phyloP scores from a whole-genome alignment of 176 grass and related monocot species.

The Triticum turgidum region DNA sequence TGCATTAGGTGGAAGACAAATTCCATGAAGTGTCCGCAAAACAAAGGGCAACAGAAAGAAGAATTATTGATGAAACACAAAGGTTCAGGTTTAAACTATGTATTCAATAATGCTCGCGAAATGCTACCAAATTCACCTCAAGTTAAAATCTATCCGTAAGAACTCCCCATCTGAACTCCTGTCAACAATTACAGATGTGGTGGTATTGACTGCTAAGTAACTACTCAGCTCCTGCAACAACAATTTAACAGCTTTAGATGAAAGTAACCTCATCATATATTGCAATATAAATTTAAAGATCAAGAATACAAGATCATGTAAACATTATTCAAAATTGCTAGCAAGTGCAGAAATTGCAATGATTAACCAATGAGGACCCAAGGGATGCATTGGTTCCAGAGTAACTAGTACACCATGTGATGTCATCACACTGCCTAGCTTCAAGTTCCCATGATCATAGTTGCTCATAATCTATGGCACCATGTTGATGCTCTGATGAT shows the following conservation, averaged over 20 bases:
- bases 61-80: slow-evolving; percentile 8
- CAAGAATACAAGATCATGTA: slow-evolving; percentile 20
- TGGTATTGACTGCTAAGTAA: slow-evolving; percentile 87
- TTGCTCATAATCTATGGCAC: background rate
- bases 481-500: background rate
- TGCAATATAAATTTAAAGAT: background rate
- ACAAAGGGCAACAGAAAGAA: background rate
- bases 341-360: background rate
- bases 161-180: slow-evolving; percentile 93
- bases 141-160: slow-evolving; percentile 94
- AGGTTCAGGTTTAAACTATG: background rate
- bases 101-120: background rate
- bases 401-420: background rate
- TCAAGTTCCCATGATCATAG: background rate
- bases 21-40: background rate
- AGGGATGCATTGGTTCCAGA: background rate
- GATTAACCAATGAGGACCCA: background rate
- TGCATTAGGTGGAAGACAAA: background rate
- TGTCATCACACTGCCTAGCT: background rate
- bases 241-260: slow-evolving; percentile 29
- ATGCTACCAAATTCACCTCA: slow-evolving; percentile 56
- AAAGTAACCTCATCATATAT: background rate
- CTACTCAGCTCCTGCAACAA: slow-evolving; percentile 81
- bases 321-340: slow-evolving; percentile 11
- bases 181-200: slow-evolving; percentile 92